Evolutionary conservation across 2,329 filamentous ascomycete genomes (phyloP), one percentile per base, ranked within the genome.

Genomic region (Fusarium sambucinum): DNA sequence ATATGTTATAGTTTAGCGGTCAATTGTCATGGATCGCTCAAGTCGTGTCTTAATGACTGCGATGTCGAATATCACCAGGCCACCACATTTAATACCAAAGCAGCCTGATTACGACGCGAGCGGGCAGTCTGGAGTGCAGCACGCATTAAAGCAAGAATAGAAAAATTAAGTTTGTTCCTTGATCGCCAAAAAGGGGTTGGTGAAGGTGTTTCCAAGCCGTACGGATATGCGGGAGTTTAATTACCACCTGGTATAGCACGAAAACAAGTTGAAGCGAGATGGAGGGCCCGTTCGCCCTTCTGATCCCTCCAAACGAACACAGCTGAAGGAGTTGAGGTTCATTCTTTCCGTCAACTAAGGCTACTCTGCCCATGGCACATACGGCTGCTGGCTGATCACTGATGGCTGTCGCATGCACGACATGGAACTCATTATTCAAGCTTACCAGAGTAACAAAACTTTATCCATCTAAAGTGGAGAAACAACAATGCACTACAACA

Each of bases 221-320:
- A 38, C 35, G 35, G 35, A 38, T 19, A 53, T 69, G 55, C 46
- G 40, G 45, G 44, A 59, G 58, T 70, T 74, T 73, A 52, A 74
- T 73, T 73, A 63, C 69, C 68, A 60, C 61, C 48, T 63, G 44
- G 58, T 53, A 68, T 60, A 64, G 63, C 57, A 56, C 62, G 56
- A 69, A 57, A 51, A 51, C 45, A 37, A 59, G 59, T 44, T 58
- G 55, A 68, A 54, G 55, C 59, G 55, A 67, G 57, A 62, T 53
- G 46, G 56, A 59, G 55, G 70, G 64, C 59, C 64, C 44, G 67
- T 70, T 63, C 69, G 55, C 66, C 59, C 56, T 69, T 50, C 35
- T 48, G 30, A 37, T 32, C 37, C 41, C 23, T 30, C 40, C 35
- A 60, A 52, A 46, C 53, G 51, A 55, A 33, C 59, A 70, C 45